Evolutionary conservation across 1,139 yeast genomes (phyloP).

Genomic region (Suhomyces kunorum): DNA sequence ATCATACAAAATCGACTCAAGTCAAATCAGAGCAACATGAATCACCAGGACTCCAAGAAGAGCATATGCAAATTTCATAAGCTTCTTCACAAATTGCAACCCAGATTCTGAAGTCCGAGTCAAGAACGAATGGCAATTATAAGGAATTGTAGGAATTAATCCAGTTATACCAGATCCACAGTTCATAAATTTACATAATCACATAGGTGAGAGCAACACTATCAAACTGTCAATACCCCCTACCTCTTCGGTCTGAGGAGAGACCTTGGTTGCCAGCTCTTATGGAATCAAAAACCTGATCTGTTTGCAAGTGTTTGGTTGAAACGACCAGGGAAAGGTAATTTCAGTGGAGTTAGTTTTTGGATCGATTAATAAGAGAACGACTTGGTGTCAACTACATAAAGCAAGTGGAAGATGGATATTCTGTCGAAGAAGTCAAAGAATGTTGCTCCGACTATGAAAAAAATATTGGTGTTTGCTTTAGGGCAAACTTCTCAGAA

Average conservation of each 20-base stretch:
- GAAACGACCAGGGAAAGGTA: constrained; percentile 10
- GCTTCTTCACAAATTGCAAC: too few species aligned
- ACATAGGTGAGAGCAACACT: not conserved
- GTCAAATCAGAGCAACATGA: not conserved
- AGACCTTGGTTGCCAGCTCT: constrained; percentile 21
- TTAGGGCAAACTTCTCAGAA: constrained; percentile 1
- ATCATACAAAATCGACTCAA: constrained; percentile 9
- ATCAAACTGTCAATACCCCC: constrained; percentile 14
- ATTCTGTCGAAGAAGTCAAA: constrained; percentile 15
- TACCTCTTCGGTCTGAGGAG: constrained; percentile 20
- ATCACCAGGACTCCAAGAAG: constrained; percentile 9
- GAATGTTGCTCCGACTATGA: constrained; percentile 17
- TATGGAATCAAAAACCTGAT: constrained; percentile 16
- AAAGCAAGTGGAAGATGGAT: constrained; percentile 18
- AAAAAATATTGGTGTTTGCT: constrained; percentile 11
- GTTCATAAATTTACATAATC: constrained; percentile 8
- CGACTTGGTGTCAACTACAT: constrained; percentile 16
- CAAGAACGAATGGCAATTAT: not conserved
- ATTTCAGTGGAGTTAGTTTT: constrained; percentile 4
- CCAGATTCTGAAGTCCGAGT: not conserved
- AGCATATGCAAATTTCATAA: constrained; percentile 5
- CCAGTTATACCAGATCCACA: constrained; percentile 7
- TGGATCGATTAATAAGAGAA: constrained; percentile 12
- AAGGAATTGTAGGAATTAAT: constrained; percentile 9
- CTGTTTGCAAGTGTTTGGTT: constrained; percentile 11